Evolutionary conservation across 2,329 filamentous ascomycete genomes (phyloP).

Genomic region (Hypocreales sp.): DNA sequence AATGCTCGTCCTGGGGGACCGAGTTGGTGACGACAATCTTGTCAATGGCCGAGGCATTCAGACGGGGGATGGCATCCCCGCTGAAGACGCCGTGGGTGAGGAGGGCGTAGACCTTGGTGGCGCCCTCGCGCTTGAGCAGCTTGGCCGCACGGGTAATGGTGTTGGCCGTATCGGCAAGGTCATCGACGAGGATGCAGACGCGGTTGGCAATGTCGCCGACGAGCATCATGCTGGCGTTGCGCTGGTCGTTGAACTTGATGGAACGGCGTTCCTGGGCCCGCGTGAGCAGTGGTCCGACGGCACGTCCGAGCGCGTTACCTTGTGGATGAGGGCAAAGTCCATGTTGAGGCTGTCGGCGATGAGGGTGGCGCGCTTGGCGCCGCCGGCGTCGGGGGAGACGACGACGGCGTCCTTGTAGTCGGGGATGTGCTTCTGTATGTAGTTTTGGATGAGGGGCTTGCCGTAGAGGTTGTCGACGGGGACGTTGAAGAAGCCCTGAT

Average conservation of each 20-base stretch:
- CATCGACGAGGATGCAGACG: slow-evolving; percentile 89
- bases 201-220: slow-evolving; percentile 86
- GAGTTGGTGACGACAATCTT: slow-evolving; percentile 93
- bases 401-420: slow-evolving; percentile 75
- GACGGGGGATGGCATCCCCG: slow-evolving; percentile 75
- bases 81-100: slow-evolving; percentile 89
- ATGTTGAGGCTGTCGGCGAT: slow-evolving; percentile 87
- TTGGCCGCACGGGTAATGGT: slow-evolving; percentile 51
- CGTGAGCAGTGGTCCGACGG: slow-evolving; percentile 41
- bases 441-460: slow-evolving; percentile 79
- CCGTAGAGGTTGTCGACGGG: slow-evolving; percentile 72
- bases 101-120: slow-evolving; percentile 79
- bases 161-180: slow-evolving; percentile 73
- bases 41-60: slow-evolving; percentile 86
- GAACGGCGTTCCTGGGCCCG: slow-evolving; percentile 62
- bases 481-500: slow-evolving; percentile 89
- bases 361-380: slow-evolving; percentile 83
- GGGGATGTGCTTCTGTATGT: slow-evolving; percentile 82
- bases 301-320: slow-evolving; percentile 80
- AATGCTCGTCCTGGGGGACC: slow-evolving; percentile 76
- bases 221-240: slow-evolving; percentile 87
- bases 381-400: slow-evolving; percentile 87
- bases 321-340: slow-evolving; percentile 89
- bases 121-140: slow-evolving; percentile 75
- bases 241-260: slow-evolving; percentile 71